Evolutionary conservation across 2,329 filamentous ascomycete species (phyloP), one percentile per base, ranked within the genome.

Genomic region (Plenodomus tracheiphilus): DNA sequence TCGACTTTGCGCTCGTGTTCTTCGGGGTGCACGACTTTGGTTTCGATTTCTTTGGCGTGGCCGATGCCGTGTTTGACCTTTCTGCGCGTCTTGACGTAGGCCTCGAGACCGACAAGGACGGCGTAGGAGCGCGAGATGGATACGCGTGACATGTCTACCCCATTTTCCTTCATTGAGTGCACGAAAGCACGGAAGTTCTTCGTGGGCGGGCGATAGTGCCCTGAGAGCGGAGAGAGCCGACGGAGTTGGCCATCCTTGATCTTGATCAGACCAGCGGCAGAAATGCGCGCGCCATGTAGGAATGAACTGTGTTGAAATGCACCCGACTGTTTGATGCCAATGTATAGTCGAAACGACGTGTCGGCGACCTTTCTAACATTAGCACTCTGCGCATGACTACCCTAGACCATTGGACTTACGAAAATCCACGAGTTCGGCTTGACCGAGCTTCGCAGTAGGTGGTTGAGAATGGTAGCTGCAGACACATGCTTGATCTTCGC

Each of bases 381-480:
- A 55, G 39, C 17, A 38, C 13, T 20, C 19, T 18, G 6, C n/a
- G 7, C 16, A n/a, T 13, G 4, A 4, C 7, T 15, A n/a, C n/a
- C n/a, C n/a, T n/a, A n/a, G 28, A 32, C 15, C 13, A 32, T 8
- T 36, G 6, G 4, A 61, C 75, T 59, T 56, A 80, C 91, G 63
- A 96, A 97, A 56, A 96, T 95, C 92, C 92, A 96, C 4, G 89
- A 94, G 64, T 93, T 92, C 54, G 91, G 91, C 70, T 86, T 88
- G 34, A 91, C 88, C 0, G 88, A 86, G 56, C 89, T 87, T 51
- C 89, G 84, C 15, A 94, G 79, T 5, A 96, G 78, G 55, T 88
- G 87, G 70, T 94, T 90, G 68, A 93, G 82, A 3, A 96, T 80
- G 1, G 87, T 86, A 0, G 86, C 83, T 1, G 87, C 83, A 4